Base-by-base conservation (phyloP, 1,139 yeast genomes). In the Pichia sp. region DNA sequence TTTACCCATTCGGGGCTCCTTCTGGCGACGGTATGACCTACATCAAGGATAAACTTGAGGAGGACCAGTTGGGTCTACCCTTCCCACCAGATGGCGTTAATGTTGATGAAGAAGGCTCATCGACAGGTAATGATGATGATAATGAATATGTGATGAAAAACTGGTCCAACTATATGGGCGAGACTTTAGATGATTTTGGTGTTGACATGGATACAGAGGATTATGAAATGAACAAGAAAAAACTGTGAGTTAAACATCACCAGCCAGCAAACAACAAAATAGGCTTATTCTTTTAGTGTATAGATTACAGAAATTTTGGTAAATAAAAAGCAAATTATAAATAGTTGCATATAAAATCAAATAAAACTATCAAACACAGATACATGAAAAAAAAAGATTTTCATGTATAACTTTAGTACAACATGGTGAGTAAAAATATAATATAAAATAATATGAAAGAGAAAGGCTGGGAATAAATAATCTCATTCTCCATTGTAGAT, bases 11-110 rank as follows among this genome's bases (percentile, higher is more conserved):
- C 81, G 82, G 85, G 1, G 67, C 66, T 1, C 84, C 95, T 1
- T 52, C 57, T 2, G 84, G 82, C 2, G 72, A 75, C 59, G 97
- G 80, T 32, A 64, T 74, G 61, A 67, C 60, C 2, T 89, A 82
- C 60, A 71, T 70, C 10, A 81, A 78, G 60, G 82, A 81, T 60
- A 88, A 74, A 57, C 68, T 75, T 4, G 70, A 71, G 49, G 80
- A 79, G 34, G 93, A 86, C 65, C 81, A 84, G 61, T 67, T 85
- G 54, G 77, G 80, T 4, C 71, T 85, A 57, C 95, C 90, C 1
- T 90, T 96, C 95, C 96, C 96, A 0, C 95, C 95, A 1, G 96
- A 89, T 72, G 90, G 90, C 3, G 82, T 84, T 0, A 77, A 82
- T 62, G 54, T 53, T 32, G 63, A 61, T 30, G 77, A 60, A 16